A percentile compares a stretch with the other conserved stretches of the same genome.
These are phyloP conservation scores for Chrysanthemum seticuspe DNA, from an alignment of 129 eudicot genomes.

Conservation along the genomic window DNA sequence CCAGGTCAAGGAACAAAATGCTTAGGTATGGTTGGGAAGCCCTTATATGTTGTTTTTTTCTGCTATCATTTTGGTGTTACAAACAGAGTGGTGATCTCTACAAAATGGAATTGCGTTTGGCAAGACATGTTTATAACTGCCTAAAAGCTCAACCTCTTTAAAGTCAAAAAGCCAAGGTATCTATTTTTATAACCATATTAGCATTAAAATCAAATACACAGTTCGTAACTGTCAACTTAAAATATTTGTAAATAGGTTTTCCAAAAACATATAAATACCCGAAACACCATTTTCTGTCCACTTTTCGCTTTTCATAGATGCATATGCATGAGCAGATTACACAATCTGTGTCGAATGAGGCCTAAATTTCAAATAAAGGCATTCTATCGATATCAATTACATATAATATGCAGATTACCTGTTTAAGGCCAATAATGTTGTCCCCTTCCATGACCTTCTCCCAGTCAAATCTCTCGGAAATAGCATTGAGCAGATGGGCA, in stretches of 20 bases:
- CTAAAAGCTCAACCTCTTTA: background rate
- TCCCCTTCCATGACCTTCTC: conserved; percentile 96
- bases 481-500: conserved; percentile 79
- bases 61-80: background rate
- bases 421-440: conserved; percentile 87
- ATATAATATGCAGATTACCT: conserved; percentile 45
- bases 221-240: background rate
- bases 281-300: background rate
- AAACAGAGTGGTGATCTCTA: background rate
- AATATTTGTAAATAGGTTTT: background rate
- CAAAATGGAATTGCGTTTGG: no score
- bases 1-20: background rate
- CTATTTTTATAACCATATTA: background rate
- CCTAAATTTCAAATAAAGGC: conserved; percentile 1
- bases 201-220: background rate
- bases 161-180: background rate
- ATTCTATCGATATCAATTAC: background rate
- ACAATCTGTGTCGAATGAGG: background rate
- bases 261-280: background rate
- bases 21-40: background rate
- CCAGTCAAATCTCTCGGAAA: conserved; percentile 99
- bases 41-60: background rate
- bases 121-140: background rate
- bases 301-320: background rate
- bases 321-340: background rate